Base-by-base conservation (phyloP, 2,329 filamentous ascomycete species). In the Chalara sp. region DNA sequence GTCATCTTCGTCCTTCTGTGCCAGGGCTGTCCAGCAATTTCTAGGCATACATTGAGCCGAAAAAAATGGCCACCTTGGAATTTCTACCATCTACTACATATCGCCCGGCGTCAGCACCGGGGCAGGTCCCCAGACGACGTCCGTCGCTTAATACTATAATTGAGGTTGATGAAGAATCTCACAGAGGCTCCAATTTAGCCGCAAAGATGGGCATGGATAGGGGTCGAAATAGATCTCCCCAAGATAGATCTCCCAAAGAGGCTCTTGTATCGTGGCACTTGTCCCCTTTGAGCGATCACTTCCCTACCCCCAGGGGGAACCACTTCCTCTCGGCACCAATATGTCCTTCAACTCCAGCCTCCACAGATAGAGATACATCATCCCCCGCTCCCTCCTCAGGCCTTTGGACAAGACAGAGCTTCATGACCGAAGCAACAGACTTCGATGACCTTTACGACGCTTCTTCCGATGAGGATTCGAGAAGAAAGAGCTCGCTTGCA, bases 401-500 rank as follows among this genome's bases (percentile, higher is more conserved):
- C 56, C 75, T 74, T 30, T 83, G 85, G 86, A 83, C 68, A 54
- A 75, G 81, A 60, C 73, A 74, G 61, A 86, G 78, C 72, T 70
- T 75, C 60, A 72, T 78, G 65, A 84, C 84, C 58, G 80, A 81
- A 60, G 76, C 77, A 56, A 87, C 80, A 58, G 84, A 89, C 57
- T 92, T 92, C 61, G 88, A 95, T 68, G 89, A 95, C 61, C 72
- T 96, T 46, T 96, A 96, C 67, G 87, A 93, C 67, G 78, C 89
- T 41, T 90, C 64, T 46, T 65, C 88, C 12, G 89, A 95, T 58
- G 82, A 89, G 49, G 89, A 95, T 60, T 76, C 67, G 67, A 63
- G 75, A 69, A 63, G 72, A 74, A 60, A 44, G 72, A 76, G 63
- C 54, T 40, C 32, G 13, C 13, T 56, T 44, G 51, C 51, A 6